Conservation (phyloP, 352 stramenopile genomes). For the Globisporangium uncinulatum region DNA sequence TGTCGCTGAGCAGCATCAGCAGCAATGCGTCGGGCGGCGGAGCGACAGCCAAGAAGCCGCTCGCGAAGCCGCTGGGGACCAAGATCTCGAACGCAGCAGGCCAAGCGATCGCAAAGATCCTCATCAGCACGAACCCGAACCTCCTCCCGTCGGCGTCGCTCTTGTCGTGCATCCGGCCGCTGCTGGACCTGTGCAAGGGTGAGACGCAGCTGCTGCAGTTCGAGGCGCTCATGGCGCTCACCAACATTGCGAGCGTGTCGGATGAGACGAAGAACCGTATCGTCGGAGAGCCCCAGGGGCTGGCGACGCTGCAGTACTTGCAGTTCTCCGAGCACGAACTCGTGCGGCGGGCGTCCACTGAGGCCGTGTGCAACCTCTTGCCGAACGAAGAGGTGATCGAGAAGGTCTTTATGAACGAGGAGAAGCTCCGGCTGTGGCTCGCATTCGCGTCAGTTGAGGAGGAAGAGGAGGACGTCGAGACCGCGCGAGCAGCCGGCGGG, state of each 20-base stretch:
- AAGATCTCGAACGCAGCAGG: slow-evolving; percentile 86
- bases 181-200: slow-evolving; percentile 93
- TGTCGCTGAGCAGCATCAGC: slow-evolving; percentile 25
- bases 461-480: slow-evolving; percentile 90
- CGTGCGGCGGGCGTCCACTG: slow-evolving; percentile 94
- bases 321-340: slow-evolving; percentile 98
- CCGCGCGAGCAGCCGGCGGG: slow-evolving; percentile 87
- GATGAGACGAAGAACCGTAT: slow-evolving; percentile 93
- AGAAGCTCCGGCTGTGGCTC: slow-evolving; percentile 93
- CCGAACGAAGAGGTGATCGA: slow-evolving; percentile 91
- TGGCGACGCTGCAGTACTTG: slow-evolving; percentile 78
- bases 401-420: slow-evolving; percentile 88
- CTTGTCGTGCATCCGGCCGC: slow-evolving; percentile 71
- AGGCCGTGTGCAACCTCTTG: slow-evolving; percentile 96
- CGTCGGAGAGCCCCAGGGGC: slow-evolving; percentile 50
- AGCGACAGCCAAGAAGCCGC: slow-evolving; percentile 30
- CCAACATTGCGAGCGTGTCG: slow-evolving; percentile 94
- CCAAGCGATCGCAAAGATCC: slow-evolving; percentile 93
- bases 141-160: slow-evolving; percentile 75
- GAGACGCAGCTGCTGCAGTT: slow-evolving; percentile 90
- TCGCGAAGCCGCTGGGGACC: slow-evolving; percentile 47
- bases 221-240: slow-evolving; percentile 96
- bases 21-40: slow-evolving; percentile 1
- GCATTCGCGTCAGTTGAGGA: slow-evolving; percentile 91
- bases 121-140: slow-evolving; percentile 96